phyloP scores from a whole-genome alignment of 176 grass and related monocot genomes.

The barley (Hordeum vulgare) region MorexV3_pseudomolecules_assembly NC_058524.1:596929232-596929731 shows the following conservation, averaged over 20 bases:
- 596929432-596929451: constrained; percentile 21
- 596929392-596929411: constrained; percentile 22
- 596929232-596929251: constrained; percentile 7
- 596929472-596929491: constrained; percentile 26
- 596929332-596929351: constrained; percentile 8
- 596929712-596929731: constrained; percentile 60
- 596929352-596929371: constrained; percentile 6
- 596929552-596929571: constrained; percentile 23
- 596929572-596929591: constrained; percentile 18
- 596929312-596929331: constrained; percentile 21
- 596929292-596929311: constrained; percentile 22
- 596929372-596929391: constrained; percentile 24
- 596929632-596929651: constrained; percentile 33
- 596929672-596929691: constrained; percentile 50
- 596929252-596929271: constrained; percentile 23
- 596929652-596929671: constrained; percentile 47
- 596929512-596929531: neutral
- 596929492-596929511: neutral
- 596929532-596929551: constrained; percentile 22
- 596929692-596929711: constrained; percentile 55
- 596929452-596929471: constrained; percentile 27
- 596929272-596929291: neutral
- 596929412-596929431: constrained; percentile 17
- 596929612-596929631: constrained; percentile 28
- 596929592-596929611: constrained; percentile 32